A percentile compares a stretch with the other conserved stretches of the same genome.
Conservation (phyloP, 306 rosid species). For the Dicorynia guianensis region DNA sequence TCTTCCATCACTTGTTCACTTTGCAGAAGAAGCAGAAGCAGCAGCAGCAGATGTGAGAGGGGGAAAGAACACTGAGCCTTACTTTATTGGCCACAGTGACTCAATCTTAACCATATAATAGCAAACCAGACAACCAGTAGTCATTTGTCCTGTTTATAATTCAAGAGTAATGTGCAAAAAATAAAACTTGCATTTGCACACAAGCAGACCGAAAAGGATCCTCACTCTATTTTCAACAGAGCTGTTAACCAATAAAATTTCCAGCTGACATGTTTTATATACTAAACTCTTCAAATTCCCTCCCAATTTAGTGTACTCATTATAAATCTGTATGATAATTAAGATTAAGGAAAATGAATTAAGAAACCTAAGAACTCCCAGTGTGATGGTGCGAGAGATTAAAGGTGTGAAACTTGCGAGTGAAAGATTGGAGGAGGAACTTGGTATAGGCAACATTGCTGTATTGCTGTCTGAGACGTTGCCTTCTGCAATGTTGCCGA, state of each 20-base stretch:
- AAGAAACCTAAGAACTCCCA: conserved; percentile 64
- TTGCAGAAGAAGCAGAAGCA: not conserved
- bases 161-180: not conserved
- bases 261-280: not conserved
- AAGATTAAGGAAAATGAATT: not conserved
- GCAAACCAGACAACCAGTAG: too few relatives aligned
- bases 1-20: too few relatives aligned
- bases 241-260: not conserved
- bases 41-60: not conserved
- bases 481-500: conserved; percentile 23
- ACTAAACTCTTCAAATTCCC: not conserved
- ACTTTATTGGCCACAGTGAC: not conserved
- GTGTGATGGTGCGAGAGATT: conserved; percentile 55
- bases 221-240: not conserved
- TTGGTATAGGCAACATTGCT: conserved; percentile 58
- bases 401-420: conserved; percentile 71
- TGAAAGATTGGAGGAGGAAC: conserved; percentile 55
- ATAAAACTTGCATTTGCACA: not conserved
- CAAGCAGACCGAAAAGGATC: not conserved
- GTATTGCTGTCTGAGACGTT: too few relatives aligned
- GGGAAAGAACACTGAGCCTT: not conserved
- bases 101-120: not conserved
- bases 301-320: not conserved
- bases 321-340: not conserved
- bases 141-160: too few relatives aligned